These are phyloP conservation scores for Chlamydomonas reinhardtii DNA, from an alignment of 163 green algal genomes.

Conservation along the genomic window DNA sequence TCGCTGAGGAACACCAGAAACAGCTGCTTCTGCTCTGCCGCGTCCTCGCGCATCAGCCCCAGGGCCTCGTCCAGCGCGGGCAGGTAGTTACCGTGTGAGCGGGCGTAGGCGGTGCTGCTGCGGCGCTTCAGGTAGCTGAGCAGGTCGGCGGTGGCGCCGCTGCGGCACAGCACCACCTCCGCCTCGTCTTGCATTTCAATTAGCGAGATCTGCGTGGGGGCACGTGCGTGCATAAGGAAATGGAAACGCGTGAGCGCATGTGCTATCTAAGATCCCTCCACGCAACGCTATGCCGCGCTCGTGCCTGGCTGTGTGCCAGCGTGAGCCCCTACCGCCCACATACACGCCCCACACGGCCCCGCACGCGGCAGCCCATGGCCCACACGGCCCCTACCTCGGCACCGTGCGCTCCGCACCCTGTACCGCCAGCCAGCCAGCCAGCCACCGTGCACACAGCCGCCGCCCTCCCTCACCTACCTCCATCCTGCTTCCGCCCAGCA, in stretches of 20 bases:
- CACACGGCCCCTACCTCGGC: no score
- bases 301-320: no score
- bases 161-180: constrained; percentile 9
- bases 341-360: no score
- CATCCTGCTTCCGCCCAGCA: background rate
- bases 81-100: constrained; percentile 55
- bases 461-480: background rate
- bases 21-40: background rate
- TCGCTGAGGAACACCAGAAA: constrained; percentile 53
- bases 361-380: no score
- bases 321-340: no score
- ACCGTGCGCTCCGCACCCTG: no score
- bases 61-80: constrained; percentile 46
- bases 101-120: background rate
- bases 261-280: no score
- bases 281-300: no score
- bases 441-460: no score
- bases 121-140: constrained; percentile 1
- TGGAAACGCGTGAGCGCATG: no score
- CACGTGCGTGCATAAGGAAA: no score
- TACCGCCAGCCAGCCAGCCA: no score
- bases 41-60: constrained; percentile 8
- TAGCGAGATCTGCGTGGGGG: constrained; percentile 36
- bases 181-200: constrained; percentile 52
- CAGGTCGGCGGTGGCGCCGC: background rate